Evolutionary conservation across 345 rosid genomes (phyloP).

Genomic region (Gossypioides kirkii): DNA sequence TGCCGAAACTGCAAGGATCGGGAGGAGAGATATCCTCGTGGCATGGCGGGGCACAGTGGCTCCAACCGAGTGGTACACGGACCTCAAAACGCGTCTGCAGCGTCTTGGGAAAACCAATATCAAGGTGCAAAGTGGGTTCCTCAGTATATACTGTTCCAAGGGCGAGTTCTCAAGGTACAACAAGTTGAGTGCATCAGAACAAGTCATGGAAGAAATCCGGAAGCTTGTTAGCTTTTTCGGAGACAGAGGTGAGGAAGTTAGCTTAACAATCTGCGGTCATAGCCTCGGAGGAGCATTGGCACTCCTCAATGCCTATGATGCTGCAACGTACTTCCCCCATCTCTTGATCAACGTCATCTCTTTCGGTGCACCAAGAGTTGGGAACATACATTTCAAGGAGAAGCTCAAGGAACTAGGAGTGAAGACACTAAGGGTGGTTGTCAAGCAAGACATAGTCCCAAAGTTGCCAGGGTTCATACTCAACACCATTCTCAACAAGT

Average conservation of each 20-base stretch:
- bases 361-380: conserved; percentile 64
- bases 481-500: conserved; percentile 41
- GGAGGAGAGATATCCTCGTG: conserved; percentile 58
- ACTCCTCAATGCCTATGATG: conserved; percentile 56
- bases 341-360: conserved; percentile 50
- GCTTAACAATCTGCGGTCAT: conserved; percentile 54
- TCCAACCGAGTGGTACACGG: conserved; percentile 58
- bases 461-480: conserved; percentile 50
- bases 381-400: conserved; percentile 56
- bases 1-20: conserved; percentile 43
- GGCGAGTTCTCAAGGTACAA: conserved; percentile 46
- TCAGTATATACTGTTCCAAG: conserved; percentile 45
- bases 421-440: conserved; percentile 42
- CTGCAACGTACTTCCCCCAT: conserved; percentile 32
- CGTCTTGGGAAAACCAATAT: conserved; percentile 27
- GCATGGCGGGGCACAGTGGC: conserved; percentile 70
- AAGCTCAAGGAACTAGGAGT: conserved; percentile 39
- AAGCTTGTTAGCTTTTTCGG: conserved; percentile 27
- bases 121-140: conserved; percentile 55
- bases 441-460: conserved; percentile 56
- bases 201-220: conserved; percentile 50
- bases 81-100: conserved; percentile 44
- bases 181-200: conserved; percentile 52
- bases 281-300: conserved; percentile 69
- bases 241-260: conserved; percentile 47